Percentiles rank a stretch among this genome's conserved stretches.
Conservation (phyloP, 2,329 filamentous ascomycete species). For the Cladobotryum protrusum region DNA sequence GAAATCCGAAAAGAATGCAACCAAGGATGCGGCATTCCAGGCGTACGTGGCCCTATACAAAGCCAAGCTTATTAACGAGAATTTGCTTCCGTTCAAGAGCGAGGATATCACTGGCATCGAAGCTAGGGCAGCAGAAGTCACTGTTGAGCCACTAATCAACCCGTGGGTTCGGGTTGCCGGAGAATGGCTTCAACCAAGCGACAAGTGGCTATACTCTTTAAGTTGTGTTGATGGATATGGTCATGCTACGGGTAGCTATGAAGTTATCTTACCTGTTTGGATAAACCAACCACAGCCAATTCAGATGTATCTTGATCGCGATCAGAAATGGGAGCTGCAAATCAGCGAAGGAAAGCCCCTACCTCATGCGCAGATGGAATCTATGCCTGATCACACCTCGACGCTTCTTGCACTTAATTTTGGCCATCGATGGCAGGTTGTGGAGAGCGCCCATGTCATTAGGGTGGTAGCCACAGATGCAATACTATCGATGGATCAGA, state of each 20-base stretch:
- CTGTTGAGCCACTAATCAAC: conserved; percentile 33
- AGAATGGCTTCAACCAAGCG: conserved; percentile 30
- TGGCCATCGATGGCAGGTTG: conserved; percentile 38
- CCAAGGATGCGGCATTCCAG: conserved; percentile 76
- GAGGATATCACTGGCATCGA: conserved; percentile 35
- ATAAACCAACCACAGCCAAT: conserved; percentile 34
- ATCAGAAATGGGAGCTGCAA: conserved; percentile 27
- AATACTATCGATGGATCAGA: conserved; percentile 22
- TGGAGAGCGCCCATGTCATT: conserved; percentile 37
- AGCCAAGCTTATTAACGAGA: conserved; percentile 67
- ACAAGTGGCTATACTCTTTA: conserved; percentile 24
- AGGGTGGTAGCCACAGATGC: conserved; percentile 28
- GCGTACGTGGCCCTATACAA: conserved; percentile 66
- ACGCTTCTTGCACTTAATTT: conserved; percentile 43
- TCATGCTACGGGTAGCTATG: conserved; percentile 29
- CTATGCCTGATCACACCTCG: conserved; percentile 36
- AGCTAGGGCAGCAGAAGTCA: conserved; percentile 27
- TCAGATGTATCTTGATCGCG: conserved; percentile 33
- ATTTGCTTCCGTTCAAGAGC: conserved; percentile 61
- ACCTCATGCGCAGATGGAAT: conserved; percentile 13
- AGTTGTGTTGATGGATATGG: conserved; percentile 30
- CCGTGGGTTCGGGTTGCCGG: conserved; percentile 42
- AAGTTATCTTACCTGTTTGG: conserved; percentile 37
- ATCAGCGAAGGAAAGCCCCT: conserved; percentile 17
- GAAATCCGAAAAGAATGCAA: conserved; percentile 65